Percentiles rank a stretch among this genome's conserved stretches.
phyloP scores from a whole-genome alignment of 1,139 yeast genomes.

The Pichia sp. region DNA sequence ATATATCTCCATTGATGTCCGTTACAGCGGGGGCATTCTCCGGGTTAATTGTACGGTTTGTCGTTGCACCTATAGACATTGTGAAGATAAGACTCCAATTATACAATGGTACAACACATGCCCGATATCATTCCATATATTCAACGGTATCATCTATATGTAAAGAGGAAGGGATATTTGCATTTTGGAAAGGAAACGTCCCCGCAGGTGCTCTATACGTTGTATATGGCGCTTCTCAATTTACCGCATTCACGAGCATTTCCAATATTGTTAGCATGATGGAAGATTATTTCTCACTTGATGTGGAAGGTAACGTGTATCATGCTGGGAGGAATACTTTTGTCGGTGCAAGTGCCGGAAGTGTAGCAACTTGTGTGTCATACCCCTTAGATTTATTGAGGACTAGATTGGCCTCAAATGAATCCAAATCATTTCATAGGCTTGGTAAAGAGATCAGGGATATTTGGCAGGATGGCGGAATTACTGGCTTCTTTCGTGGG shows the following conservation, averaged over 20 bases:
- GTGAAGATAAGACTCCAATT: slow-evolving; percentile 81
- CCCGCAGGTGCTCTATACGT: slow-evolving; percentile 88
- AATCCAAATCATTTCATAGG: slow-evolving; percentile 18
- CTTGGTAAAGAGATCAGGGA: slow-evolving; percentile 46
- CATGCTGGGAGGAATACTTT: slow-evolving; percentile 26
- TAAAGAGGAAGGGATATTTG: slow-evolving; percentile 46
- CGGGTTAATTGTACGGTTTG: slow-evolving; percentile 38
- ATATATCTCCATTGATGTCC: slow-evolving; percentile 16
- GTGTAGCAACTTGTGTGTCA: slow-evolving; percentile 61
- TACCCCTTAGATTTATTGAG: slow-evolving; percentile 87
- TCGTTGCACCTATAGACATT: slow-evolving; percentile 88
- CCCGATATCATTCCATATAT: slow-evolving; percentile 30
- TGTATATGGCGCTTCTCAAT: slow-evolving; percentile 79
- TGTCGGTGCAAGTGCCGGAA: slow-evolving; percentile 75
- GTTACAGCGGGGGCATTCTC: slow-evolving; percentile 27
- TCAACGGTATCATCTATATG: slow-evolving; percentile 32
- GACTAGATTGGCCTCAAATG: slow-evolving; percentile 70
- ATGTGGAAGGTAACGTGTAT: neutral
- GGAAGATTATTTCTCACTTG: slow-evolving; percentile 1
- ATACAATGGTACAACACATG: slow-evolving; percentile 23
- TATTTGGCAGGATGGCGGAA: slow-evolving; percentile 50
- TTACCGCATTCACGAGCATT: slow-evolving; percentile 58
- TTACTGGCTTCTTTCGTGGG: slow-evolving; percentile 68
- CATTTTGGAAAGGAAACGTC: slow-evolving; percentile 91
- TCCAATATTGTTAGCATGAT: slow-evolving; percentile 28